A percentile compares a stretch with the other conserved stretches of the same genome.
phyloP scores from a whole-genome alignment of 2,329 filamentous ascomycete genomes.

The Coniochaeta pulveracea region DNA sequence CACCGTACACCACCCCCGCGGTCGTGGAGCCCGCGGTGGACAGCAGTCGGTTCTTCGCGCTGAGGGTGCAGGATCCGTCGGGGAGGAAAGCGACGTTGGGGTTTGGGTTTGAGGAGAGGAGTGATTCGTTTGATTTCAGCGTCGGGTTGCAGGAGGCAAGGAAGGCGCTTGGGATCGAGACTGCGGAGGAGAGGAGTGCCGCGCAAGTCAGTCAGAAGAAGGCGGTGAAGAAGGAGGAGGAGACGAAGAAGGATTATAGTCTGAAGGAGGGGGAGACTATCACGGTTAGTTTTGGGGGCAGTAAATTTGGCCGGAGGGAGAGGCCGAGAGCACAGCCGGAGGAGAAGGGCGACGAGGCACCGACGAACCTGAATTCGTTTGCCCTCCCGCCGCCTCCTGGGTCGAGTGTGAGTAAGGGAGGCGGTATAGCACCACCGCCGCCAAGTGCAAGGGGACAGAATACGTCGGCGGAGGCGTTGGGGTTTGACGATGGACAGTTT shows the following conservation, averaged over 20 bases:
- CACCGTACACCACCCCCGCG: conserved; percentile 56
- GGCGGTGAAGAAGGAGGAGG: conserved; percentile 46
- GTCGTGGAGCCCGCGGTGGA: conserved; percentile 71
- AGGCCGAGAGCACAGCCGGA: conserved; percentile 12
- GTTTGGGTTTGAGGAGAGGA: conserved; percentile 78
- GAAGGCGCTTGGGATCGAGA: conserved; percentile 45
- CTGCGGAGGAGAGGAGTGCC: conserved; percentile 32
- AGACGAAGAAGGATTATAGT: conserved; percentile 63
- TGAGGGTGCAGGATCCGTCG: conserved; percentile 65
- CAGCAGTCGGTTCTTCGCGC: conserved; percentile 72
- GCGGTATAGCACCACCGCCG: conserved; percentile 51
- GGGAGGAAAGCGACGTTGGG: conserved; percentile 71
- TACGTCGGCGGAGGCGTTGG: conserved; percentile 51
- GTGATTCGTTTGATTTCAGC: conserved; percentile 76
- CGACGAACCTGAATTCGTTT: conserved; percentile 41
- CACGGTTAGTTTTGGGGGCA: conserved; percentile 59
- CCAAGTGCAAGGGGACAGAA: conserved; percentile 50
- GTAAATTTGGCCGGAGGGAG: conserved; percentile 37
- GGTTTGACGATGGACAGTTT: conserved; percentile 82
- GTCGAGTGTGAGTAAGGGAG: conserved; percentile 18
- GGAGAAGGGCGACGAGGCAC: conserved; percentile 6
- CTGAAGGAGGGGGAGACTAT: conserved; percentile 87
- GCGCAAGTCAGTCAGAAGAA: conserved; percentile 24
- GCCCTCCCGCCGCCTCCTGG: conserved; percentile 62
- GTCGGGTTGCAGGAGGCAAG: conserved; percentile 70